phyloP scores from a whole-genome alignment of 2,329 filamentous ascomycete species.

The Colletotrichum shisoi region DNA sequence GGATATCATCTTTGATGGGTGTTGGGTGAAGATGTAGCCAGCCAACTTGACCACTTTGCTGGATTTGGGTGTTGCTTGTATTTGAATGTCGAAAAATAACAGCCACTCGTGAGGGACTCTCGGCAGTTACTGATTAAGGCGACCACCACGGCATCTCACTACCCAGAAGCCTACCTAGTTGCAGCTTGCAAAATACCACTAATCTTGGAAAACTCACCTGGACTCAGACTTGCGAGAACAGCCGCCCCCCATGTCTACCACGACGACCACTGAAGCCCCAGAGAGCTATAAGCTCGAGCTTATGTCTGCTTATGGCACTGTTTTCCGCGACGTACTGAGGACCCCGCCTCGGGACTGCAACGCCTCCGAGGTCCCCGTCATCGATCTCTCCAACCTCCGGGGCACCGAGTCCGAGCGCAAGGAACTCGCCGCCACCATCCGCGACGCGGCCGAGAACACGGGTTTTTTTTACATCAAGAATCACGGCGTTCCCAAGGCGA shows the following conservation, averaged over 20 bases:
- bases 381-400: conserved; percentile 52
- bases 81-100: neutral
- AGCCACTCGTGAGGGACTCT: neutral
- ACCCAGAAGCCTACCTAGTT: neutral
- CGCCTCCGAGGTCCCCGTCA: conserved; percentile 55
- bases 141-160: neutral
- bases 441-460: conserved; percentile 52
- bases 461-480: conserved; percentile 60
- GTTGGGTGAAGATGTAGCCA: too few relatives aligned
- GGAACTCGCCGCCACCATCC: conserved; percentile 50
- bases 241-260: conserved; percentile 31
- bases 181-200: too few relatives aligned
- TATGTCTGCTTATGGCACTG: conserved; percentile 54
- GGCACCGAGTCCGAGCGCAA: conserved; percentile 49
- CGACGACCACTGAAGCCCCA: conserved; percentile 28
- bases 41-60: neutral
- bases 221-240: too few relatives aligned
- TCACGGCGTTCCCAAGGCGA: conserved; percentile 50
- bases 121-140: too few relatives aligned
- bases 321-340: conserved; percentile 54
- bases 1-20: neutral
- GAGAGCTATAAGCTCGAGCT: conserved; percentile 54
- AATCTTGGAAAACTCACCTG: neutral
- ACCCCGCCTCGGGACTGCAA: conserved; percentile 52
- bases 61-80: too few relatives aligned